Evolutionary conservation across 139 green algal species (phyloP).

Genomic region (Micractinium sp.): DNA sequence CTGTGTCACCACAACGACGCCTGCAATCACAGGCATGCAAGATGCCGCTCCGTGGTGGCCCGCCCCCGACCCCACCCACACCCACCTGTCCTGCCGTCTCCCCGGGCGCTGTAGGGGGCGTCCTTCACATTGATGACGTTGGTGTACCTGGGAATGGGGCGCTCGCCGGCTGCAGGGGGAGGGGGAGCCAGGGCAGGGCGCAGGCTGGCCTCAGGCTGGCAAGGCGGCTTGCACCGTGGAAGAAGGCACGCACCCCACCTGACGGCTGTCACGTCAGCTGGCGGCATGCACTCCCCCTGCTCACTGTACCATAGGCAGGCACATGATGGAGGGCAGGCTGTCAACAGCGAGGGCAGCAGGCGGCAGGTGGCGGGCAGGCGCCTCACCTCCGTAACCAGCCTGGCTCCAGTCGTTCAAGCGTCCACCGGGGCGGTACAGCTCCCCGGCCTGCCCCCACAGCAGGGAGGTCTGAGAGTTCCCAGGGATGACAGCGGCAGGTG

Average conservation of each 20-base stretch:
- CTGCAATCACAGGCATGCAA: too few species aligned
- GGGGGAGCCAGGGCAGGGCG: not conserved
- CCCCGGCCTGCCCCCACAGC: slow-evolving; percentile 14
- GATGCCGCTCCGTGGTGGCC: not conserved
- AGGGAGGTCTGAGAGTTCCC: not conserved
- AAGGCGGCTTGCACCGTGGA: not conserved
- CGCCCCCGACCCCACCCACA: too few species aligned
- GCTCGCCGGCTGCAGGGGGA: not conserved
- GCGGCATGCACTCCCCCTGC: not conserved
- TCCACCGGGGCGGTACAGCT: slow-evolving; percentile 17
- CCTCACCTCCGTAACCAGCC: slow-evolving; percentile 14
- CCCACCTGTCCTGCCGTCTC: not conserved
- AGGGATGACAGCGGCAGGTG: not conserved
- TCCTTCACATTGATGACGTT: not conserved
- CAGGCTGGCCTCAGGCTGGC: too few species aligned
- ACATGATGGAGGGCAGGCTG: not conserved
- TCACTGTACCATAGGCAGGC: not conserved
- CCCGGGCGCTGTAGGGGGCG: not conserved
- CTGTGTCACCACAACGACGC: too few species aligned
- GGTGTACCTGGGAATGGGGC: not conserved
- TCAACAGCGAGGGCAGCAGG: not conserved
- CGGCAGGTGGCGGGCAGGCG: not conserved
- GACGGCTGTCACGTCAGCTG: too few species aligned
- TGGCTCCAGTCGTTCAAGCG: slow-evolving; percentile 22
- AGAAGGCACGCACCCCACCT: too few species aligned